Evolutionary conservation across 2,329 filamentous ascomycete genomes (phyloP), one percentile per base, ranked within the genome.

Genomic region (Penicillium sp.): DNA sequence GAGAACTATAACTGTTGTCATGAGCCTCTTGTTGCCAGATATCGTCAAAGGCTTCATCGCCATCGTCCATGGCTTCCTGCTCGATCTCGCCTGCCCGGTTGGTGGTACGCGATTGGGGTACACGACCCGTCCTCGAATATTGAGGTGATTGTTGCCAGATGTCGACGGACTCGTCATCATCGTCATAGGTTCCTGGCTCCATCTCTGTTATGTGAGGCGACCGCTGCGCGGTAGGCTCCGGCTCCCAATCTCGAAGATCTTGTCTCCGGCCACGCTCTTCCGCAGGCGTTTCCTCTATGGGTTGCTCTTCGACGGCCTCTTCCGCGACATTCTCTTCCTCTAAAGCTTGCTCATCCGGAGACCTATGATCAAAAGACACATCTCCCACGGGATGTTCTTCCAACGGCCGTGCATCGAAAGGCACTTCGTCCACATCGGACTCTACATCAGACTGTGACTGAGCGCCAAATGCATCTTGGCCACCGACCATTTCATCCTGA

Each of bases 1-100:
- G 57, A 10, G 63, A 64, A 9, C 60, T 52, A 16, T 63, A 56
- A 34, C 63, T 67, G 34, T 67, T 61, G 40, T 71, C 65, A n/a
- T 62, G 59, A 32, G 69, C 68, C 53, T 73, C 69, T 52, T 69
- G 66, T 51, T 75, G 71, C 73, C 73, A 76, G 23, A 75, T 74
- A 43, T 76, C 73, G 41, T 68, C 69, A 46, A 68, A 69, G 11
- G 64, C 31, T 18, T 10, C 70, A 31, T 68, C 69, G 13, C 64
- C 62, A 9, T 59, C 57, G 9, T 53, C 51, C 3, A 55, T 39
- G 6, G 52, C 46, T 18, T 49, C 52, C 20, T 42, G 28, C 18
- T 59, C 50, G 24, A 42, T 41, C 10, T 58, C 49, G 24, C 35
- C 35, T 36, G 47, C 50, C n/a, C 39, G 40, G 18, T 49, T 27